Base-by-base conservation (phyloP, 1,284 basidiomycete genomes). In the Puccinia polysora region DNA sequence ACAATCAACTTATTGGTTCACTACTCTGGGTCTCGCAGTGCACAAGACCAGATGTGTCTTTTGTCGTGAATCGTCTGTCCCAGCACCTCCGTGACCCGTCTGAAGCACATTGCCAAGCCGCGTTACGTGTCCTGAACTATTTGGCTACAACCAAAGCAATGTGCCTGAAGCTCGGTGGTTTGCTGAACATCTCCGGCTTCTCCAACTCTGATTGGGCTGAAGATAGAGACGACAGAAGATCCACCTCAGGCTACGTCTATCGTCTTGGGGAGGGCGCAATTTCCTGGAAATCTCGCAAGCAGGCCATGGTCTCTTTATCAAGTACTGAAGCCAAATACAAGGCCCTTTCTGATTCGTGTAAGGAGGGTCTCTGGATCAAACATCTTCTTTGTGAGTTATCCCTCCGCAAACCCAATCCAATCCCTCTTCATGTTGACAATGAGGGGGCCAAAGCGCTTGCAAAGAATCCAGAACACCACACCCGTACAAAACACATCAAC, bases 351-450 rank as follows among this genome's bases (percentile, higher is more conserved):
- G 23, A 58, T 15, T 23, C 55, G 14, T 58, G 23, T 20, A 58
- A 34, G 30, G 55, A 58, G 30, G n/a, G 18, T 18, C 14, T 58
- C 30, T 58, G 55, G 55, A 12, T 58, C 14, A 10, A 34, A 10
- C 12, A 36, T 34, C 14, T 58, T 58, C 55, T 28, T 2, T n/a
- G 14, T 36, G 55, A 58, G 55, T 8, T 15, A 4, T 5, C 10
- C 10, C n/a, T 28, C 8, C 55, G 8, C 5, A 5, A 5, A 5
- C 67, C 83, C 12, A 73, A 73, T 32, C 72, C 73, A 10, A 34
- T 23, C 32, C 55, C 30, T 36, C 52, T 67, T 28, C 43, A 28
- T 38, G 43, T 45, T 30, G 67, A 70, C 38, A 53, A 50, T 50
- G 52, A 53, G 25, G 67, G 56, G 5, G 67, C 67, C 12, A 8